Base-by-base conservation (phyloP, 2,329 filamentous ascomycete genomes). In the Xylariaceae sp. region DNA sequence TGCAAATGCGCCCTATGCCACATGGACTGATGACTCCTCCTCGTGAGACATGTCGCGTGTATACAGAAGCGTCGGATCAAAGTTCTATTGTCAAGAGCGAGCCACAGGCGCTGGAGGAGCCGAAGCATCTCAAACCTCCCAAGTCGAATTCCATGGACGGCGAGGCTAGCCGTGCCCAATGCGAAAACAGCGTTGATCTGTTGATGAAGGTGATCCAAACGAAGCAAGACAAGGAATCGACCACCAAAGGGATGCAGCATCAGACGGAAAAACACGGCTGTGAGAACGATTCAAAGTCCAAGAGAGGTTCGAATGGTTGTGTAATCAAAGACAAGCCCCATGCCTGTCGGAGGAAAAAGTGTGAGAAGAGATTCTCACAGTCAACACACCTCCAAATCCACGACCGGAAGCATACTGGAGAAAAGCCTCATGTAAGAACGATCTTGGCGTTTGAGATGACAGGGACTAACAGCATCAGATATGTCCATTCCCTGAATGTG, bases 381-480 rank as follows among this genome's bases (percentile, higher is more conserved):
- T 96, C 93, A 73, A 96, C 92, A 1, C 93, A 97, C 63, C 79
- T 97, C 11, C 88, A 94, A 55, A 97, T 95, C 45, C 94, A 99
- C 69, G 85, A 83, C 42, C 82, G 92, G 58, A 87, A 88, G 5
- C 94, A 99, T 70, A 96, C 90, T 2, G 94, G 94, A 14, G 84
- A 88, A 48, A 94, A 91, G 68, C 93, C 93, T 54, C 97, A 93
- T 68, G 88, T 96, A 75, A 77, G 89, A 76, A 42, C 2, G 16
- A 38, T 43, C 10, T 13, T 33, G 1, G 19, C 12, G 19, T 14
- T 31, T 33, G 31, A 18, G 1, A 28, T 9, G 6, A n/a, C 40
- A 19, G 42, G 12, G 31, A 39, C 53, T 58, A 55, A 58, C 38
- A 16, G 13, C 16, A 10, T 31, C 31, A 64, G 62, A 34, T 57